Evolutionary conservation across 108 stramenopile species (phyloP), one percentile per base, ranked within the genome.

Genomic region (Skeletonema menzelii): DNA sequence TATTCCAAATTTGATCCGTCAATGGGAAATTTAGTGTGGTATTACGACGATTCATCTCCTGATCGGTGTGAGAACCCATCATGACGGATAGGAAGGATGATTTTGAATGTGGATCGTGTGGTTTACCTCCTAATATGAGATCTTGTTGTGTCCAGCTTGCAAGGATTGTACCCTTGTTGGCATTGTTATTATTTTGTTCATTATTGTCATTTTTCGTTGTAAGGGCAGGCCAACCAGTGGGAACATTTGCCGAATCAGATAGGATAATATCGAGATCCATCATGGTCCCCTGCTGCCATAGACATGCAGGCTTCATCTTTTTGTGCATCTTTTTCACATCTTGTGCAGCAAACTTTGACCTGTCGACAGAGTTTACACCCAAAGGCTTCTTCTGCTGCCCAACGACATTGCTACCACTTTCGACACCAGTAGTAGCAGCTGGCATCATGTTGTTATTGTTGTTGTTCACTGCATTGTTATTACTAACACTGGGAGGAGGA

Each of bases 251-350:
- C 2, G 77, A 78, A 42, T 82, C 77, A 10, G 82, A 49, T 42
- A 82, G 57, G 3, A 79, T 31, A 0, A 82, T 72, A 53, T 78
- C 77, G 22, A 82, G 61, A 58, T 82, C 82, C 82, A 82, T 82
- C 17, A 74, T 59, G 27, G 82, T 79, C n/a, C 82, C 82, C 24
- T 64, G 62, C 8, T 40, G 37, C 82, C 82, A 82, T 0, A 82
- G 72, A 49, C 77, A 79, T 13, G 47, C 13, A 8, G 80, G 80
- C 30, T 82, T 77, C n/a, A 31, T 40, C 2, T 1, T 24, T 20
- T 19, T 70, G 20, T 24, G 42, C 31, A 15, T 64, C 22, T 27
- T 42, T 6, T 62, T 42, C 14, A n/a, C 17, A 22, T 72, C 49
- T 5, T 72, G 24, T 12, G 14, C 65, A 35, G 40, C 30, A n/a